Base-by-base conservation (phyloP, 441 rosid species). In the Gossypium schwendimanii region DNA sequence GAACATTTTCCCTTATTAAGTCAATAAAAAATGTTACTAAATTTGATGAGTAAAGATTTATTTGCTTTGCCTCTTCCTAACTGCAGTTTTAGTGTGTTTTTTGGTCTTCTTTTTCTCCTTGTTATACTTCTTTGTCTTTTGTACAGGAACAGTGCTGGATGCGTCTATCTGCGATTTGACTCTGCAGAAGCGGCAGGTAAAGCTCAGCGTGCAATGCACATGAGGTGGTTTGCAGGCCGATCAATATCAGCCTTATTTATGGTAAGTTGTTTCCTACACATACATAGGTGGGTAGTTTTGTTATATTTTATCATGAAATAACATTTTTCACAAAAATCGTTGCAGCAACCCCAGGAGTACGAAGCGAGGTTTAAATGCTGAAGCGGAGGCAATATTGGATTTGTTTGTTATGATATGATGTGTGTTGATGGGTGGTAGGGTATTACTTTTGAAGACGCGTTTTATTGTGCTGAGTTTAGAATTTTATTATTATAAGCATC, bases 171-270 rank as follows among this genome's bases (percentile, higher is more conserved):
- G 69, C 85, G 86, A 36, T 90, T 89, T 75, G 93, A 87, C 20
- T 78, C 86, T 9, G 81, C 85, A 67, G 86, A 88, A 55, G 93
- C 85, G 0, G 88, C 97, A 2, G 84, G 80, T 2, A 79, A 78
- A 63, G 97, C 89, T 36, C 98, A 93, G 71, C 89, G 77, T 44
- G 89, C 93, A 6, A 90, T 93, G 98, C 98, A 93, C 78, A 74
- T 75, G 90, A 89, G 98, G 79, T 93, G 98, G 98, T 93, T 93
- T 83, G 98, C 98, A 0, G 87, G 91, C 20, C 77, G 91, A 82
- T 82, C 87, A 78, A 91, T 93, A 75, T 84, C 91, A 17, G 98
- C 98, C 39, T 75, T 82, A 63, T 91, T 78, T 82, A 83, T 91
- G 96, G 97, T 93, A 93, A 71, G 41, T 33, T 33, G 41, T 33